Evolutionary conservation across 2,329 filamentous ascomycete genomes (phyloP), one percentile per base, ranked within the genome.

Genomic region (Dactylonectria estremocensis): DNA sequence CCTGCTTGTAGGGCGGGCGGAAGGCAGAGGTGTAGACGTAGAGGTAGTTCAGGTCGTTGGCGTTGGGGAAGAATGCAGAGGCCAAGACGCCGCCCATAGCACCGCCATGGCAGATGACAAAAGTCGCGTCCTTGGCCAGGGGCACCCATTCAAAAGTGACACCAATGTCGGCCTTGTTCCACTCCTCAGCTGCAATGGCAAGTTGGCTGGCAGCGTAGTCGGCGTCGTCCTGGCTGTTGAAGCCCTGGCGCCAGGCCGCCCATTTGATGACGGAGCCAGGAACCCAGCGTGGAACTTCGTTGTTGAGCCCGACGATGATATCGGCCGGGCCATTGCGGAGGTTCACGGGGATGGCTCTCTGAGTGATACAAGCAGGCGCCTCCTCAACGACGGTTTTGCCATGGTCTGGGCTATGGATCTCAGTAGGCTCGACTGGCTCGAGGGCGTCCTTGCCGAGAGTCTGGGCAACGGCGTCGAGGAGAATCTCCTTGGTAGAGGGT

Each of bases 261-360:
- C 46, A 61, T 31, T 54, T 61, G n/a, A 61, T 43, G 16, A 61
- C 58, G 3, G 58, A 61, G 33, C 58, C 58, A 8, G 58, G 58
- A 16, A 46, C 37, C 58, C 58, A 61, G 43, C 58, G 58, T 3
- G 58, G 48, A 9, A 33, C 40, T 54, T 53, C 48, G 8, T 31
- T 16, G 20, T 54, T 43, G 22, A 61, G 37, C 7, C 58, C 58
- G 9, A 61, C 48, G 10, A 53, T 13, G 33, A 61, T 61, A 6
- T 61, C 46, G 2, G 22, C n/a, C 28, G 58, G 58, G 7, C 48
- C 48, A 33, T 61, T 61, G 5, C 13, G 35, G 37, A 61, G 31
- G 28, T 31, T 53, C 5, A 20, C 20, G 16, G 58, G 58, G 9
- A n/a, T 28, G 20, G 20, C 48, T 20, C 18, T 31, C 49, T 61